Evolutionary conservation across 2,329 filamentous ascomycete species (phyloP), one percentile per base, ranked within the genome.

Genomic region (Aspergillus sp.): DNA sequence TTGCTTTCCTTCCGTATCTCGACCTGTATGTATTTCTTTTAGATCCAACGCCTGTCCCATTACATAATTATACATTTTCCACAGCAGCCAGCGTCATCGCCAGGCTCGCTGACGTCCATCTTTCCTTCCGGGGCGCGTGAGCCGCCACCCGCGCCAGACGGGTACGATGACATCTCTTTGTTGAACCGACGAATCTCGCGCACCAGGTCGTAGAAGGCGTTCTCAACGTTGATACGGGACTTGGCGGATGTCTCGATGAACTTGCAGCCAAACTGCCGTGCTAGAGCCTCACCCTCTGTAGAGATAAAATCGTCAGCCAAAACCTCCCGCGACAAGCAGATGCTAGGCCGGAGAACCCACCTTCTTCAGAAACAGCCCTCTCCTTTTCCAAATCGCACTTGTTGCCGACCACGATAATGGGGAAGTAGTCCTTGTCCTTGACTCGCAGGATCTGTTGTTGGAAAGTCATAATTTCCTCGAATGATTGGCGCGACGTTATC

Each of bases 401-500:
- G 87, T 99, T 99, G 71, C 92, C 95, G 44, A 98, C 95, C 49
- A 99, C 91, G 60, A 98, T 96, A 83, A 99, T 98, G 70, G 95
- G 95, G 83, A 99, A 99, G 79, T 97, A 96, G 81, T 99, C 95
- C 87, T 96, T 98, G 83, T 98, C 95, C 86, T 99, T 99, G 72
- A 99, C 95, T 70, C 95, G 84, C 70, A 99, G 84, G 76, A 99
- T 99, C 81, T 99, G 95, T 84, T 98, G 93, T 80, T 98, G 93
- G 81, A 98, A 98, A 52, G 92, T 96, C 80, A 92, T 90, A 78
- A 99, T 98, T 82, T 99, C 95, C 77, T 99, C 94, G 74, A 97
- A 98, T 73, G 91, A 96, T 80, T 97, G 93, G 74, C 93, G 88
- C 74, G 94, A 97, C 59, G 91, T 97, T 82, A 99, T 99, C 69